These are phyloP conservation scores for Neospermospora avenae DNA, from an alignment of 2,329 filamentous ascomycete genomes.

Conservation along the genomic window DNA sequence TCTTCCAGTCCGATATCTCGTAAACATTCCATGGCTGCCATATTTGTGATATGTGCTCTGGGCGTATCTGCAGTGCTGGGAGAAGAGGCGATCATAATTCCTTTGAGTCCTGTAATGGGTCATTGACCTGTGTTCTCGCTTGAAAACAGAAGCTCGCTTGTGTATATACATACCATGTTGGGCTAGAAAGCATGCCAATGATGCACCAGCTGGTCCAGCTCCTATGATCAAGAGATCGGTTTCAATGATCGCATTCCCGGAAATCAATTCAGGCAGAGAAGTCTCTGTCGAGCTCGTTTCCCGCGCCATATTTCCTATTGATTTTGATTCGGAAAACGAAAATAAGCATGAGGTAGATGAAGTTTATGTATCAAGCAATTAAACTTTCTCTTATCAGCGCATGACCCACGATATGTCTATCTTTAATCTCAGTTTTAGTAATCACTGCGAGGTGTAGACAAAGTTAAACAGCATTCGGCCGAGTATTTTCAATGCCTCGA, in stretches of 20 bases:
- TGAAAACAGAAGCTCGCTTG: neutral
- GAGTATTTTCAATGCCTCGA: no score
- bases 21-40: conserved; percentile 52
- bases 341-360: no score
- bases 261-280: neutral
- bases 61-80: conserved; percentile 53
- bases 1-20: conserved; percentile 49
- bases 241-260: conserved; percentile 22
- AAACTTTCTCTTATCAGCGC: no score
- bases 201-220: conserved; percentile 52
- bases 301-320: neutral
- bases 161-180: conserved; percentile 40
- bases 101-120: conserved; percentile 42
- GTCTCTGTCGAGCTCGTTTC: neutral
- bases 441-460: no score
- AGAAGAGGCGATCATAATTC: conserved; percentile 50
- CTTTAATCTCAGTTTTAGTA: no score
- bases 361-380: no score
- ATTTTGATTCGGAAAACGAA: no score
- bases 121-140: neutral
- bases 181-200: conserved; percentile 51
- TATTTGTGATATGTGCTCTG: conserved; percentile 59
- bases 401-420: no score
- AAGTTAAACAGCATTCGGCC: no score
- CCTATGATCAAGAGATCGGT: conserved; percentile 50